phyloP scores from a whole-genome alignment of 805 yeast genomes.

The Lachancea nothofagi region DNA sequence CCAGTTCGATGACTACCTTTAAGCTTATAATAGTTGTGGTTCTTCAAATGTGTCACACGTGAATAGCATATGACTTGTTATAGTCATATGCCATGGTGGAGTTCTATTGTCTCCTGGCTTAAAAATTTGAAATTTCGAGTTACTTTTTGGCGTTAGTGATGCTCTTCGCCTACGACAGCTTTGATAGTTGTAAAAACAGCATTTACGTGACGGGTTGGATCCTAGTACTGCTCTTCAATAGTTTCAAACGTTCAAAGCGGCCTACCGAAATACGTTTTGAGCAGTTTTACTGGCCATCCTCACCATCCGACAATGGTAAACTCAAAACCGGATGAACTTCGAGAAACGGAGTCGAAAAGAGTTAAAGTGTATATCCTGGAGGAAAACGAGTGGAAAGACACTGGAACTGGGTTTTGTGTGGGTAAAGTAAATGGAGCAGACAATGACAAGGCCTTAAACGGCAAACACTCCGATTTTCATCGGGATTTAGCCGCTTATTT shows the following conservation, averaged over 20 bases:
- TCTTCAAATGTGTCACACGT: too few relatives aligned
- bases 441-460: too few relatives aligned
- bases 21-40: too few relatives aligned
- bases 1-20: too few relatives aligned
- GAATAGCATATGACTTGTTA: too few relatives aligned
- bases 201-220: too few relatives aligned
- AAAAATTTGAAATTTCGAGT: background rate
- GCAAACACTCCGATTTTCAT: too few relatives aligned
- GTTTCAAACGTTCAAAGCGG: background rate
- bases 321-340: slow-evolving; percentile 9
- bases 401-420: slow-evolving; percentile 85
- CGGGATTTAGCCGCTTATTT: slow-evolving; percentile 46
- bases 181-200: too few relatives aligned
- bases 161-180: slow-evolving; percentile 1
- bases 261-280: background rate
- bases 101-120: background rate
- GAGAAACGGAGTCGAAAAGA: slow-evolving; percentile 50
- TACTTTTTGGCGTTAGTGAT: slow-evolving; percentile 3
- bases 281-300: background rate
- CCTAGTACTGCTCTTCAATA: too few relatives aligned
- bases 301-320: slow-evolving; percentile 1
- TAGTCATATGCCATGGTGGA: too few relatives aligned
- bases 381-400: slow-evolving; percentile 82
- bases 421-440: slow-evolving; percentile 46
- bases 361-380: slow-evolving; percentile 86